Percentiles rank a stretch among this genome's conserved stretches.
phyloP scores from a whole-genome alignment of 116 monocot genomes.

The Posidonia oceanica region DNA sequence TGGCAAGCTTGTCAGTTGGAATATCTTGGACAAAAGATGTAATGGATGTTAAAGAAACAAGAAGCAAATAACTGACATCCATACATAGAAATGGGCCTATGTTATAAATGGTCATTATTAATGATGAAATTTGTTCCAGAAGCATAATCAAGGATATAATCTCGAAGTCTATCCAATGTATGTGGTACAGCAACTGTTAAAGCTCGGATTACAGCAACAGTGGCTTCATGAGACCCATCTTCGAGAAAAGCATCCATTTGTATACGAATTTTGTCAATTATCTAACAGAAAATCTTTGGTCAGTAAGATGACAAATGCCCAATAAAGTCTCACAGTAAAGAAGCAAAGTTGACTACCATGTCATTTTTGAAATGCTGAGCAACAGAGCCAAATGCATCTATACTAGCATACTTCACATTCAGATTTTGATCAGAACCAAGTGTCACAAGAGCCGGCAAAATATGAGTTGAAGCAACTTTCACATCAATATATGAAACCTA shows the following conservation, averaged over 20 bases:
- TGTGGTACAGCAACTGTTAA: slow-evolving; percentile 84
- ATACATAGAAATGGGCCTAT: too few species aligned
- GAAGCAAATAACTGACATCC: background rate
- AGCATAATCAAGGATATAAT: slow-evolving; percentile 79
- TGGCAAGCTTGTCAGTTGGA: slow-evolving; percentile 48
- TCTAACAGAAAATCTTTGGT: slow-evolving; percentile 26
- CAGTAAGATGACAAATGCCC: background rate
- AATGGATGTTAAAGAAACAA: slow-evolving; percentile 64
- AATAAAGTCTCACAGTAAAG: background rate
- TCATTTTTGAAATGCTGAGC: slow-evolving; percentile 98
- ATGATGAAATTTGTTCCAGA: background rate
- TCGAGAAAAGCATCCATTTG: slow-evolving; percentile 99
- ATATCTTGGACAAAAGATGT: slow-evolving; percentile 98
- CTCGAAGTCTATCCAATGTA: slow-evolving; percentile 80
- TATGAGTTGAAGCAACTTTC: slow-evolving; percentile 91
- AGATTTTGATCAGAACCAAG: slow-evolving; percentile 98
- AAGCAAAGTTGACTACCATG: slow-evolving; percentile 32
- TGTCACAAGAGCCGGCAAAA: slow-evolving; percentile 92
- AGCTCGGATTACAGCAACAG: slow-evolving; percentile 68
- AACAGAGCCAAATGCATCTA: slow-evolving; percentile 95
- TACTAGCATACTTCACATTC: slow-evolving; percentile 96
- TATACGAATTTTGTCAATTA: slow-evolving; percentile 91
- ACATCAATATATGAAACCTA: slow-evolving; percentile 93
- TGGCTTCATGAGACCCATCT: slow-evolving; percentile 98
- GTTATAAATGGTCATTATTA: background rate